Evolutionary conservation across 2,329 filamentous ascomycete genomes (phyloP).

Genomic region (Colletotrichum limetticola): DNA sequence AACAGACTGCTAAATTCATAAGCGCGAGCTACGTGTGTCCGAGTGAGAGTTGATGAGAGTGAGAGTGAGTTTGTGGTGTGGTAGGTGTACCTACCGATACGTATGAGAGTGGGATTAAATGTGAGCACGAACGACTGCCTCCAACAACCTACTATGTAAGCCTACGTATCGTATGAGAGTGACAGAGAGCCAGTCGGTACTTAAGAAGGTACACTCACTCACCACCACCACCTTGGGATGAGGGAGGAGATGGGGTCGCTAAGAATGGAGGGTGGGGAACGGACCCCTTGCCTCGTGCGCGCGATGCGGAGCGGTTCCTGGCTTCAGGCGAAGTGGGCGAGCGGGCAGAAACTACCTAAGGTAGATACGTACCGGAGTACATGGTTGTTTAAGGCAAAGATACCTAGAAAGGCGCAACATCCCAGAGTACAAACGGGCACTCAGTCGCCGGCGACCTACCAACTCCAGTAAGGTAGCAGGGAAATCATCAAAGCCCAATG

Average conservation of each 20-base stretch:
- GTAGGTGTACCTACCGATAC: neutral
- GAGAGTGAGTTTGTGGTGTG: neutral
- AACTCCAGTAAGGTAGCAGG: neutral
- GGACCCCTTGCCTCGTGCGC: conserved; percentile 33
- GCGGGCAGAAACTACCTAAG: neutral
- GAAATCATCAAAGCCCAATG: conserved; percentile 9
- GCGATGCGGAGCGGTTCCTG: conserved; percentile 32
- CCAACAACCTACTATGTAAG: neutral
- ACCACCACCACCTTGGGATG: neutral
- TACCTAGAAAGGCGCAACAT: neutral
- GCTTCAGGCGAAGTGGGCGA: conserved; percentile 16
- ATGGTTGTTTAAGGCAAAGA: neutral
- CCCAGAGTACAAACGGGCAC: neutral
- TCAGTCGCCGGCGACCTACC: no score
- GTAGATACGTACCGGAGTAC: conserved; percentile 11
- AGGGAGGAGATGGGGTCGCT: neutral
- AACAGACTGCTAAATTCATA: neutral
- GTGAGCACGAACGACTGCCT: neutral
- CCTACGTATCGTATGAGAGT: neutral
- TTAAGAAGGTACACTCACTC: no score
- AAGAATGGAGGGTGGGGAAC: conserved; percentile 22
- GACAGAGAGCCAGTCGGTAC: neutral
- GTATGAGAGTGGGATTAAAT: neutral
- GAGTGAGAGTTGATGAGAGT: neutral
- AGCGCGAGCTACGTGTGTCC: no score